phyloP scores from a whole-genome alignment of 2,329 filamentous ascomycete genomes.

The Elsinoe arachidis region DNA sequence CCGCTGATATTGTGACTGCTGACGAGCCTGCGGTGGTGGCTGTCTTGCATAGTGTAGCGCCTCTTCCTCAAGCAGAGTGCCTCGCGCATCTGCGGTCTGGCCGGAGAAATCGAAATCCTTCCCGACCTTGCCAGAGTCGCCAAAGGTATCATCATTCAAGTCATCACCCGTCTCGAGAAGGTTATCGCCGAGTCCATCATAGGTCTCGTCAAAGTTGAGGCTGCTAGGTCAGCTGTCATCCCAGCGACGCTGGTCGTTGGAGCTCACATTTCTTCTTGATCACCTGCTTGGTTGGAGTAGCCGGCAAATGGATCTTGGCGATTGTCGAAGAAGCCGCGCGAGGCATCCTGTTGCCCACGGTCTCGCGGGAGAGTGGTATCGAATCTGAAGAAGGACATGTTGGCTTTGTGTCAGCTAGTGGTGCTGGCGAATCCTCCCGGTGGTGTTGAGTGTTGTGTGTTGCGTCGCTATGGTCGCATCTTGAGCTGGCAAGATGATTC shows the following conservation, averaged over 20 bases:
- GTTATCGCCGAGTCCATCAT: slow-evolving; percentile 85
- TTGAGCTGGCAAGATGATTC: background rate
- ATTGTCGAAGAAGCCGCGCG: slow-evolving; percentile 63
- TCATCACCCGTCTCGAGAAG: slow-evolving; percentile 87
- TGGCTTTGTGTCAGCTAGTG: slow-evolving; percentile 11
- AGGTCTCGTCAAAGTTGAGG: slow-evolving; percentile 92
- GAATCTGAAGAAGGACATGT: slow-evolving; percentile 86
- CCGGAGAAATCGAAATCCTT: slow-evolving; percentile 98
- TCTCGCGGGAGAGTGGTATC: slow-evolving; percentile 59
- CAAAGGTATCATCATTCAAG: slow-evolving; percentile 95
- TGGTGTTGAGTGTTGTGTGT: background rate
- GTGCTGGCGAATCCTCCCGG: background rate
- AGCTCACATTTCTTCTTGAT: slow-evolving; percentile 54
- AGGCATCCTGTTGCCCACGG: slow-evolving; percentile 48
- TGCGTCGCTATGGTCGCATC: background rate
- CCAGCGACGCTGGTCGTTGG: slow-evolving; percentile 22
- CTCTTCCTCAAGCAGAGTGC: slow-evolving; percentile 85
- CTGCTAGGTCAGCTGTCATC: slow-evolving; percentile 31
- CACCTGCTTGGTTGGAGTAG: slow-evolving; percentile 50
- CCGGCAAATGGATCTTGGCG: slow-evolving; percentile 79
- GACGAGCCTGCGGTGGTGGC: slow-evolving; percentile 44
- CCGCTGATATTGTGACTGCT: slow-evolving; percentile 25
- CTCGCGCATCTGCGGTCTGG: slow-evolving; percentile 75
- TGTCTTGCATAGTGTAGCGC: slow-evolving; percentile 70
- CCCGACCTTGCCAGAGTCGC: slow-evolving; percentile 50